Evolutionary conservation across 192 early-diverging fungal species (phyloP).

Genomic region (Linnemannia elongata): DNA sequence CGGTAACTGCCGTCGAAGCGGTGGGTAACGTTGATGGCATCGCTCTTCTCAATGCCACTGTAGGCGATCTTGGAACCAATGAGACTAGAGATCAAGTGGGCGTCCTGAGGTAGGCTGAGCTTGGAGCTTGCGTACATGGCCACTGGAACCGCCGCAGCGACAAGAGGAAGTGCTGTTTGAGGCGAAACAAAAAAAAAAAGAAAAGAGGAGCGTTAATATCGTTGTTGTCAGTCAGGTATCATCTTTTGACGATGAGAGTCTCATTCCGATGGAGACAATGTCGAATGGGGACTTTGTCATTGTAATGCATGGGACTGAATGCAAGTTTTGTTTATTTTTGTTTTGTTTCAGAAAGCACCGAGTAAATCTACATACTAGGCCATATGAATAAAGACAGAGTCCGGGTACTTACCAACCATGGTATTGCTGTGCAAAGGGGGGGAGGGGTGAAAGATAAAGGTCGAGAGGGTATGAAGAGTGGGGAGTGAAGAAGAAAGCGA

Average conservation of each 20-base stretch:
- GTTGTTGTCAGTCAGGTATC: neutral
- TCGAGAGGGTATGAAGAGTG: neutral
- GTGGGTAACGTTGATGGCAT: conserved; percentile 53
- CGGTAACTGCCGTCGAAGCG: conserved; percentile 59
- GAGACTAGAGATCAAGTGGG: conserved; percentile 33
- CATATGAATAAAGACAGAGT: neutral
- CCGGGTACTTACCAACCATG: conserved; percentile 26
- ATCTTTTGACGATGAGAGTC: neutral
- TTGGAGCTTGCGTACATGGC: conserved; percentile 64
- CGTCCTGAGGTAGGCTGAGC: conserved; percentile 53
- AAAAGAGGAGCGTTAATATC: neutral
- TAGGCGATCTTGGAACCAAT: conserved; percentile 31
- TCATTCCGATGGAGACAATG: neutral
- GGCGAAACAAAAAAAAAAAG: neutral
- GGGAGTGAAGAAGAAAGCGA: conserved; percentile 3
- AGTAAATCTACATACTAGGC: no score
- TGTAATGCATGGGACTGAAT: neutral
- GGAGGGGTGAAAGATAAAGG: neutral
- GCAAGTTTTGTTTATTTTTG: neutral
- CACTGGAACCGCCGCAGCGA: conserved; percentile 53
- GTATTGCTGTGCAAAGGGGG: neutral
- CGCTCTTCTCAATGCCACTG: conserved; percentile 41
- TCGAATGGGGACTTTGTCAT: neutral
- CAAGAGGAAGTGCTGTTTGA: conserved; percentile 32
- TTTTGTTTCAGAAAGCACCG: neutral